phyloP scores from a whole-genome alignment of 345 rosid species.

The Populus davidiana region DNA sequence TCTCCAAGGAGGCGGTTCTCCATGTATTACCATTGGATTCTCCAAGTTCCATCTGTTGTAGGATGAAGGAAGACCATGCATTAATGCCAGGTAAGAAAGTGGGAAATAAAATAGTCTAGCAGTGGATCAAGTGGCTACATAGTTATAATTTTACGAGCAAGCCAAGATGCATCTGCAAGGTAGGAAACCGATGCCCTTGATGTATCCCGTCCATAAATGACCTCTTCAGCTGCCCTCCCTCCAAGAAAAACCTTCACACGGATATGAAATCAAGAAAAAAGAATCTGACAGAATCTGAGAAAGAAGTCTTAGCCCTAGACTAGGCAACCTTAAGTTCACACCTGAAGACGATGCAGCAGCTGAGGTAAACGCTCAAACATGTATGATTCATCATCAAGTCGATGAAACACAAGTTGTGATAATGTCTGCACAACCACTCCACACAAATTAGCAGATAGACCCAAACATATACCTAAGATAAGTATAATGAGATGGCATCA shows the following conservation, averaged over 20 bases:
- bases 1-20: constrained; percentile 91
- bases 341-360: constrained; percentile 92
- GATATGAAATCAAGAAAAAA: constrained; percentile 2
- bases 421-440: constrained; percentile 44
- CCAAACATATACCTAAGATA: background rate
- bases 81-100: constrained; percentile 6
- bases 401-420: constrained; percentile 78
- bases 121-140: constrained; percentile 39
- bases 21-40: constrained; percentile 87
- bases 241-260: constrained; percentile 67
- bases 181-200: constrained; percentile 77
- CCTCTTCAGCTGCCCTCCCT: constrained; percentile 96
- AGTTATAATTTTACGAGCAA: constrained; percentile 86
- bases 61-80: constrained; percentile 5
- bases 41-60: constrained; percentile 86
- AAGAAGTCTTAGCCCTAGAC: constrained; percentile 6
- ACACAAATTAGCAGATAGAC: background rate
- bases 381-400: constrained; percentile 85
- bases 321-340: constrained; percentile 25
- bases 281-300: background rate
- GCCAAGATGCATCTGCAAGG: constrained; percentile 95
- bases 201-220: constrained; percentile 81
- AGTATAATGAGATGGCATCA: background rate
- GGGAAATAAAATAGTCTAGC: constrained; percentile 1
- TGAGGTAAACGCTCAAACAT: constrained; percentile 90